Conservation (phyloP, 805 yeast genomes). For the Saccharomyces eubayanus region DNA sequence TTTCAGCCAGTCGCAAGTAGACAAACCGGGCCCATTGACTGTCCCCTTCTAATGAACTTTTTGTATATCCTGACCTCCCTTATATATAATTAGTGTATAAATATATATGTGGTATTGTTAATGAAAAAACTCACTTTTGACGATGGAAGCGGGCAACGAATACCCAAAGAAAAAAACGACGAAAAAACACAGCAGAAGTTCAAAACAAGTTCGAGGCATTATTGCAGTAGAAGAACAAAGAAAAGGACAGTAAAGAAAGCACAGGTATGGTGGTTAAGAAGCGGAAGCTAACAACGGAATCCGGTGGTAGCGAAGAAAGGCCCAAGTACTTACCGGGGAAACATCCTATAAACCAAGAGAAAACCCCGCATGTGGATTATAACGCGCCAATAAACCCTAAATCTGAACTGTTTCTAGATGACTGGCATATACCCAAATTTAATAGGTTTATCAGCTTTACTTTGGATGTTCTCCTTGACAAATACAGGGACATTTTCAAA, state of each 20-base stretch:
- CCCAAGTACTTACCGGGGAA: constrained; percentile 28
- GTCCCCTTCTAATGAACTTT: not conserved
- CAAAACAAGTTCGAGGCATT: not conserved
- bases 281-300: constrained; percentile 1
- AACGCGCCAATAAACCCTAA: constrained; percentile 24
- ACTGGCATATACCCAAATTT: constrained; percentile 30
- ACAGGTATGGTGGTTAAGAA: constrained; percentile 2
- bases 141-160: not conserved
- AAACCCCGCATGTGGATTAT: constrained; percentile 19
- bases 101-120: not conserved
- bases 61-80: not conserved
- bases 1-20: not conserved
- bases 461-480: constrained; percentile 23
- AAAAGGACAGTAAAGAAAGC: constrained; percentile 2
- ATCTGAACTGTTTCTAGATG: constrained; percentile 25
- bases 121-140: not conserved
- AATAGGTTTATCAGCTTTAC: constrained; percentile 26
- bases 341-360: constrained; percentile 22
- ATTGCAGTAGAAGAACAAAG: constrained; percentile 8
- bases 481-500: constrained; percentile 28
- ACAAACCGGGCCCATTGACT: not conserved
- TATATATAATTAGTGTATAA: not conserved
- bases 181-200: not conserved
- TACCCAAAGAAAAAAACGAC: not conserved
- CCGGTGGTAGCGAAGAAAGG: not conserved